Evolutionary conservation across 164 flowering plant genomes (phyloP).

Genomic region (Vitis rupestris): DNA sequence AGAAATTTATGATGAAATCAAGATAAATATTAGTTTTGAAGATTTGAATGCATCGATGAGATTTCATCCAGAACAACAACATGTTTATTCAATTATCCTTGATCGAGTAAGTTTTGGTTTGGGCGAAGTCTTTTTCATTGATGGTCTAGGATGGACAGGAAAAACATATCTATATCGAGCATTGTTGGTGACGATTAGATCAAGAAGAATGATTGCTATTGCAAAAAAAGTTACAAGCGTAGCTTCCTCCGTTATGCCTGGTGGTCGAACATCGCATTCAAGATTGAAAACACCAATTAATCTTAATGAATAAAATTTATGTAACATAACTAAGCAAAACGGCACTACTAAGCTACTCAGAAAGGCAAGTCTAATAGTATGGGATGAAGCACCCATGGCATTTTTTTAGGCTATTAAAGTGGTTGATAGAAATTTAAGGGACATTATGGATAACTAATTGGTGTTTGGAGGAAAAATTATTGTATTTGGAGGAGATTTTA

Average conservation of each 20-base stretch:
- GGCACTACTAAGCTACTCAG: neutral
- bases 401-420: neutral
- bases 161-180: constrained; percentile 21
- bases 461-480: constrained; percentile 17
- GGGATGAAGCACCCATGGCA: constrained; percentile 18
- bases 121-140: constrained; percentile 13
- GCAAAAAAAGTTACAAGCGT: constrained; percentile 19
- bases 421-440: constrained; percentile 10
- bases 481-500: constrained; percentile 18
- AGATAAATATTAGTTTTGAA: too few species aligned
- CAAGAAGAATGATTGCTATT: constrained; percentile 5
- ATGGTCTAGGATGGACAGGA: constrained; percentile 20
- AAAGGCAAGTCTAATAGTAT: neutral
- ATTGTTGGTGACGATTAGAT: constrained; percentile 10
- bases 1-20: too few species aligned
- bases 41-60: too few species aligned
- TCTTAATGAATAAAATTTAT: neutral
- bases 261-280: constrained; percentile 30
- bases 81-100: neutral
- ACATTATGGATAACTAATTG: neutral
- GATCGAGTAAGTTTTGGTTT: neutral
- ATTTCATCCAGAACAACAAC: neutral
- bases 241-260: constrained; percentile 11
- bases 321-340: constrained; percentile 10
- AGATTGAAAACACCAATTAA: constrained; percentile 20